Evolutionary conservation across 1,284 basidiomycete genomes (phyloP).

Genomic region (Sporisorium iseilematis-ciliati): DNA sequence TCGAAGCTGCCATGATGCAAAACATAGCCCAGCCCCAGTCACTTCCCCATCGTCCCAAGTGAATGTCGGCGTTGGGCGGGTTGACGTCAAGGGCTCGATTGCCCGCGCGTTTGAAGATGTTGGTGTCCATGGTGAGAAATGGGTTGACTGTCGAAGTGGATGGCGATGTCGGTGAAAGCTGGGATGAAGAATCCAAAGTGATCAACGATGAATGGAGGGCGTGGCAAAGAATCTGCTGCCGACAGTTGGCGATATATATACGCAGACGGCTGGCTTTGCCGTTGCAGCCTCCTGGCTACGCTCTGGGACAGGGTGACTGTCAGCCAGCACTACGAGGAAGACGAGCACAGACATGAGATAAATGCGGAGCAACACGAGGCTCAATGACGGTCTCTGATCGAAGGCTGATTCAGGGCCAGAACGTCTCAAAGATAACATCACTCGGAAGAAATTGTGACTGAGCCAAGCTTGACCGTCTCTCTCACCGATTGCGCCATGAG

Average conservation of each 20-base stretch:
- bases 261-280: background rate
- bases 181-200: too few relatives aligned
- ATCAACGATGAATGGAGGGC: background rate
- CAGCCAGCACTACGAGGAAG: background rate
- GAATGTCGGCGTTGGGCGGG: conserved; percentile 52
- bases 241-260: background rate
- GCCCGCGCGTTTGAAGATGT: conserved; percentile 18
- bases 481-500: too few relatives aligned
- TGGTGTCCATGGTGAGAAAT: conserved; percentile 5
- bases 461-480: too few relatives aligned
- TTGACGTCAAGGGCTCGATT: conserved; percentile 49
- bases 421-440: too few relatives aligned
- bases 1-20: conserved; percentile 63
- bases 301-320: background rate
- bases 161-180: background rate
- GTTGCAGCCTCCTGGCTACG: background rate
- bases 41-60: conserved; percentile 64
- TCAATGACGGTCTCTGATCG: background rate
- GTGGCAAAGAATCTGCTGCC: background rate
- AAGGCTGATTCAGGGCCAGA: background rate
- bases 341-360: too few relatives aligned
- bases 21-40: conserved; percentile 73
- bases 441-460: too few relatives aligned
- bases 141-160: background rate
- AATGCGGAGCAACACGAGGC: background rate